These are phyloP conservation scores for Hanseniaspora lindneri DNA, from an alignment of 805 yeast genomes.

Conservation along the genomic window DNA sequence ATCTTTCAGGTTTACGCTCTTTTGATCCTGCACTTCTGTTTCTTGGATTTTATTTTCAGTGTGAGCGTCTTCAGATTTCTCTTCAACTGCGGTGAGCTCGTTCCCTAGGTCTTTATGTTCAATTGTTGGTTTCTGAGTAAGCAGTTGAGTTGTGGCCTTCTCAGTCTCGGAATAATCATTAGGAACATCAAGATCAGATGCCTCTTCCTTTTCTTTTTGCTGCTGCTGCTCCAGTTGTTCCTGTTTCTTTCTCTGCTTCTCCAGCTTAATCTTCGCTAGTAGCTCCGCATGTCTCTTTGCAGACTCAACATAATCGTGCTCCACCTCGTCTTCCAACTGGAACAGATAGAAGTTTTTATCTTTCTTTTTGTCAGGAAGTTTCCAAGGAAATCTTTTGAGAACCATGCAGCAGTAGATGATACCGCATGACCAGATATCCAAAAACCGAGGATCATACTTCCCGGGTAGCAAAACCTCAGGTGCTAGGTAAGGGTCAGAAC, in stretches of 20 bases:
- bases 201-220: conserved; percentile 17
- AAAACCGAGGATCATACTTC: conserved; percentile 63
- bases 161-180: conserved; percentile 4
- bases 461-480: conserved; percentile 56
- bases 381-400: conserved; percentile 77
- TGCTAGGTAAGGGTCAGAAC: conserved; percentile 77
- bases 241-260: conserved; percentile 27
- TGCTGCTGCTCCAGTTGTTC: neutral
- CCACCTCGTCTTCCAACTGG: conserved; percentile 55
- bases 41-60: neutral
- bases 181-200: conserved; percentile 16
- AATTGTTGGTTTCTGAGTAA: conserved; percentile 3
- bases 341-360: conserved; percentile 63
- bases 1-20: too few relatives aligned
- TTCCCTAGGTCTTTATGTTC: conserved; percentile 3
- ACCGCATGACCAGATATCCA: conserved; percentile 76
- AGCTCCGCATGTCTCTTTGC: conserved; percentile 61
- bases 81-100: conserved; percentile 4
- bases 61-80: neutral
- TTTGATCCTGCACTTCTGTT: too few relatives aligned
- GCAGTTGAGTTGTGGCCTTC: neutral
- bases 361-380: conserved; percentile 49
- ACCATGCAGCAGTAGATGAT: conserved; percentile 82
- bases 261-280: conserved; percentile 47
- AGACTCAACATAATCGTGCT: conserved; percentile 62